These are phyloP conservation scores for Solanum chilense DNA, from an alignment of 257 asterid species.

Conservation along the genomic window DNA sequence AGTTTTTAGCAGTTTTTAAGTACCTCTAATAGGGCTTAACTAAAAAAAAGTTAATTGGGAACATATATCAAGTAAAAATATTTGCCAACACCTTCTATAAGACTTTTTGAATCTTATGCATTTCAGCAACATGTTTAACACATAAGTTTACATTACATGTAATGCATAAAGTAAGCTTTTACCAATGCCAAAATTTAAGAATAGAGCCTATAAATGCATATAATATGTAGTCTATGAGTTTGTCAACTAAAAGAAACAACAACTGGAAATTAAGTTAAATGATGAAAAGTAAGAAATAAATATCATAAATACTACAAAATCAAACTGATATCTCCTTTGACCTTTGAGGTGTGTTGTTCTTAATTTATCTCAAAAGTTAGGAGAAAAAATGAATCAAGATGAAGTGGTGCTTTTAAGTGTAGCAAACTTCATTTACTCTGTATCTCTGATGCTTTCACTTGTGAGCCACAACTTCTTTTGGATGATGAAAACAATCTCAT, in stretches of 20 bases:
- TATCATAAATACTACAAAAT: constrained; percentile 23
- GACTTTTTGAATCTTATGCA: background rate
- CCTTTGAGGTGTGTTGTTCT: constrained; percentile 18
- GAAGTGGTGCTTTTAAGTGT: background rate
- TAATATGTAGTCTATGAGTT: background rate
- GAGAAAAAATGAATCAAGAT: constrained; percentile 12
- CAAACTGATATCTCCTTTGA: constrained; percentile 7
- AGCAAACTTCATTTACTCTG: constrained; percentile 30
- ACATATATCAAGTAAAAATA: background rate
- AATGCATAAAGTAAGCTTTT: background rate
- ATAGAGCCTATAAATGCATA: constrained; percentile 33
- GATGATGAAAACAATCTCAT: constrained; percentile 45
- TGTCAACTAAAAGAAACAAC: constrained; percentile 19
- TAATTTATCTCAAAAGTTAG: constrained; percentile 27
- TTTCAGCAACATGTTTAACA: background rate
- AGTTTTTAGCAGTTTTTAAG: background rate
- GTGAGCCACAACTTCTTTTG: constrained; percentile 91
- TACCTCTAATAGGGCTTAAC: background rate
- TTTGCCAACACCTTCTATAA: background rate
- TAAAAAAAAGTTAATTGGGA: background rate
- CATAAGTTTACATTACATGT: background rate
- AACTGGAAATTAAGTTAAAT: background rate
- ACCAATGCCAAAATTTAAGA: background rate
- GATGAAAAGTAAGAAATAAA: background rate
- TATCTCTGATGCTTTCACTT: constrained; percentile 67